Base-by-base conservation (phyloP, 2,329 filamentous ascomycete genomes). In the Aureobasidium sp. region DNA sequence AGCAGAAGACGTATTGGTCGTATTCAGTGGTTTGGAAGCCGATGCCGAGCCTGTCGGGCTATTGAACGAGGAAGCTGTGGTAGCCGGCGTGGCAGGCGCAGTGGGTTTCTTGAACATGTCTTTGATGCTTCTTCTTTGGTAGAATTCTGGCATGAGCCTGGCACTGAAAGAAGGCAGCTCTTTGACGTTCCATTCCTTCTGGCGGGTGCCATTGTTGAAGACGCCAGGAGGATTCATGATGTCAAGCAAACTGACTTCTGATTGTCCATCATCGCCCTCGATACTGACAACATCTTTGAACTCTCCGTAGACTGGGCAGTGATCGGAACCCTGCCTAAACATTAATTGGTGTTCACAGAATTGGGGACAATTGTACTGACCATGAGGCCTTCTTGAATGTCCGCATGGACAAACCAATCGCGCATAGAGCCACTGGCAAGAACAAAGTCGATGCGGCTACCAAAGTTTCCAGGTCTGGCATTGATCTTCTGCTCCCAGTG, bases 401-500 rank as follows among this genome's bases (percentile, higher is more conserved):
- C 87, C 7, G 90, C 84, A 47, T 87, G 84, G 29, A 78, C 79
- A 69, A 96, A 89, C 91, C 92, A 97, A 57, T 83, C 77, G 69
- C 87, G 89, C 79, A 96, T 89, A 39, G 84, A 82, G 44, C 87
- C 79, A 66, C 86, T 94, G 72, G 91, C 96, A 3, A 97, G 81
- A 20, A 99, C 83, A 74, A 96, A 97, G 74, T 99, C 94, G 68
- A 97, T 97, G 39, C 94, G 85, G 61, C 90, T 88, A 6, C 94
- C 94, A 73, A 88, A 95, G 72, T 97, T 97, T 2, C 90, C 91
- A 3, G 93, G 93, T n/a, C 94, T 82, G n/a, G 90, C 90, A 74
- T 97, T 97, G 70, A 91, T 89, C 72, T 89, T 92, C 56, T 90
- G 92, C 66, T 97, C 91, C 93, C 93, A 97, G 73, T 93, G 96